Base-by-base conservation (phyloP, 2,329 filamentous ascomycete species). In the Hirsutella thompsonii region DNA sequence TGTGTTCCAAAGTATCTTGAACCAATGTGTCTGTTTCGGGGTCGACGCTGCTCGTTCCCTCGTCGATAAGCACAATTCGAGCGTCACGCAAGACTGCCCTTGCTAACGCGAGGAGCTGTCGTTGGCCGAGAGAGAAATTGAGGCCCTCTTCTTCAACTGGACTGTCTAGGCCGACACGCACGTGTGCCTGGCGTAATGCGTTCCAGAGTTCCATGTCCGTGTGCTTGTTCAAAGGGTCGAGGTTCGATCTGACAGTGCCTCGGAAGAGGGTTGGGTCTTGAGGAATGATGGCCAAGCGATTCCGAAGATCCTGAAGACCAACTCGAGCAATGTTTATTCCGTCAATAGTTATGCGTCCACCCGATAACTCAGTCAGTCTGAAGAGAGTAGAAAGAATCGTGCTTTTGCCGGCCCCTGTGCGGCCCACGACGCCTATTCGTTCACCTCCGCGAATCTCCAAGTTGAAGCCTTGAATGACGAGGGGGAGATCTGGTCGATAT, bases 11-110 rank as follows among this genome's bases (percentile, higher is more conserved):
- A 3, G 89, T 94, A 41, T 70, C 68, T 61, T 96, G 90, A 56
- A 96, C 94, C 72, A 92, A 93, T 61, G 86, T 82, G 57, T 98
- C 92, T 3, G 90, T 96, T 56, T 95, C 90, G 69, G 95, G 92
- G 60, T 96, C 90, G 8, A 96, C 89, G 0, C 78, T 84, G 1
- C 81, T 87, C 0, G 92, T 98, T 1, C 92, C 92, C 62, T 98
- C 92, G 65, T 98, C 92, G 61, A 89, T 95, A 38, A 98, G 81
- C 52, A 96, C 95, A 62, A 96, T 95, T 52, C 83, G 85, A 1
- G 81, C 83, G 34, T 81, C 79, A 29, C 90, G 80, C 4, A 96
- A 89, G 2, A 98, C 75, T 0, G 92, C 92, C 1, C 92, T 80
- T 0, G 89, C 89, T 1, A 98, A 72, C 1, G 92, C 90, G 83